Evolutionary conservation across 2,329 filamentous ascomycete species (phyloP), one percentile per base, ranked within the genome.

Genomic region (Beauveria sp.): DNA sequence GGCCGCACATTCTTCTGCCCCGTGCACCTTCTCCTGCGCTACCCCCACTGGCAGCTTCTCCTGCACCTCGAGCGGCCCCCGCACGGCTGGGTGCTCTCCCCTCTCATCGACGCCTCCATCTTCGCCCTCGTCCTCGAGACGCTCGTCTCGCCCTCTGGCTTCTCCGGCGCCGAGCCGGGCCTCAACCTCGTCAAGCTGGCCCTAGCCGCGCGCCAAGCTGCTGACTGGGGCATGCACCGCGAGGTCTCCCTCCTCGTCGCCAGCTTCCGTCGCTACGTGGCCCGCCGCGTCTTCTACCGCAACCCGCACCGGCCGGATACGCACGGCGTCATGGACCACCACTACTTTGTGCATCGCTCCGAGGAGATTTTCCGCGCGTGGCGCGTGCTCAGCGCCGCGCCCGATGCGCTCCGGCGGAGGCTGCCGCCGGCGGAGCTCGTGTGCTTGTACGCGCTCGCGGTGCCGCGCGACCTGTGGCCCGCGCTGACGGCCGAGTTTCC

Each of bases 241-340:
- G 67, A 70, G n/a, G 22, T 63, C 0, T 16, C 30, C 10, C 70
- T 67, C 20, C 56, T 71, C 8, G 58, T 54, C 12, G 24, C 40
- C 37, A 65, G 65, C 9, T 52, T 64, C 16, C 26, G 62, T 16
- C 66, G 66, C 12, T 70, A 71, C 55, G 63, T 71, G 16, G 52
- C 58, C 8, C 55, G 63, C 0, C 64, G 64, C n/a, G 59, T 71
- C 61, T 65, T 67, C 30, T 56, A 64, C 24, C 62, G 62, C 53
- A 67, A 70, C 46, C 68, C 68, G 20, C 55, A 76, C 34, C 67
- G 68, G 41, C 69, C 73, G 0, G 75, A 72, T 1, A 64, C 73
- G 40, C 70, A 70, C 46, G 60, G 22, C 34, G 24, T 34, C 9
- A 61, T 66, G 22, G 58, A 63, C 16, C 7, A 57, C 2, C 43